Base-by-base conservation (phyloP, 495 filamentous ascomycete genomes). In the Hypoxylon crocopeplum region DNA sequence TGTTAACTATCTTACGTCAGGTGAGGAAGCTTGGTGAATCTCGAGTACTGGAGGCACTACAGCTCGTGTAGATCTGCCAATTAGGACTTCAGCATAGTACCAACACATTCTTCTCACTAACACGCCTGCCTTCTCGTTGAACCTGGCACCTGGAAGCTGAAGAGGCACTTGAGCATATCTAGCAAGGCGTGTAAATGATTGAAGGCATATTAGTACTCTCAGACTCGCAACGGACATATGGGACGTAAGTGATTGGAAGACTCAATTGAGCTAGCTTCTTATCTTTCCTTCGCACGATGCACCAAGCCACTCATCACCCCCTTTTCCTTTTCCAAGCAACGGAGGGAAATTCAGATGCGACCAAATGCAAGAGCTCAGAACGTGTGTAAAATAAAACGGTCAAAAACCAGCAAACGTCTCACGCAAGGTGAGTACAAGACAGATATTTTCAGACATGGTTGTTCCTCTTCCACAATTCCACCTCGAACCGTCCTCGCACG, bases 401-500 rank as follows among this genome's bases (percentile, higher is more conserved):
- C 55, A 59, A 59, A 64, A 44, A 64, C 39, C 61, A 59, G 51
- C 51, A 56, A 30, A 48, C 47, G 40, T 24, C 49, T 53, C 49
- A 64, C 45, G 25, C 32, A 38, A 39, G 27, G 52, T 36, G 32
- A 54, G 32, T 49, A 55, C 36, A 64, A 33, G 55, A 55, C 53
- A 49, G 8, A 45, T 42, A 20, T 33, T 20, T 24, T 36, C 30
- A 34, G 47, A 27, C 24, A 58, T 55, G n/a, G 4, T 48, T 32
- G 41, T 57, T 52, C 51, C 59, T 58, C 61, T 51, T 10, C 55
- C 55, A 42, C 52, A 63, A 60, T 58, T 44, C 46, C 40, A 63
- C 51, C 64, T 61, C 61, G 15, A 42, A 58, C 58, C 58, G 45
- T 58, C 58, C 68, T 68, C 68, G 61, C 48, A 61, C 68, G 58